A percentile compares a stretch with the other conserved stretches of the same genome.
These are phyloP conservation scores for Pouteria campechiana DNA, from an alignment of 179 eudicot species.

Conservation along the genomic window DNA sequence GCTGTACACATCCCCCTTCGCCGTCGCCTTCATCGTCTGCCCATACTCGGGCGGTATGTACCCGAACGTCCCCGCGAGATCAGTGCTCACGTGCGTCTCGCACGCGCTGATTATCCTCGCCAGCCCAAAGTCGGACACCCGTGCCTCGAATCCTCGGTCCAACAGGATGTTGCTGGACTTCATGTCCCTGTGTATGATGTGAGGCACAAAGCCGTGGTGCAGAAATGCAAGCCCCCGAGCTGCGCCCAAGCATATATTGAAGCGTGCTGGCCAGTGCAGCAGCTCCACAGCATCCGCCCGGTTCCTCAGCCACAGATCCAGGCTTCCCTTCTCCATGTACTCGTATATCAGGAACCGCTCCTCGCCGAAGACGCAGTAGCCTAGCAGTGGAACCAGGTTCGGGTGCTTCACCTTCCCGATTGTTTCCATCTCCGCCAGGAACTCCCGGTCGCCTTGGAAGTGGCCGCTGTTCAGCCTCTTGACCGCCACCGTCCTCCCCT, in stretches of 20 bases:
- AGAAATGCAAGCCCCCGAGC: slow-evolving; percentile 87
- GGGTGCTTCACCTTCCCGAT: slow-evolving; percentile 81
- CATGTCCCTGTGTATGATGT: slow-evolving; percentile 83
- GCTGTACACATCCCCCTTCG: slow-evolving; percentile 81
- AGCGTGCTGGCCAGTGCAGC: slow-evolving; percentile 87
- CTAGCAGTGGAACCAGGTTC: slow-evolving; percentile 67
- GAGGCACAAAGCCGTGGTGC: slow-evolving; percentile 89
- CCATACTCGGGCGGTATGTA: slow-evolving; percentile 96
- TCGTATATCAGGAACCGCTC: slow-evolving; percentile 80
- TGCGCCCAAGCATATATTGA: slow-evolving; percentile 76
- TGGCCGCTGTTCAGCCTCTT: slow-evolving; percentile 78
- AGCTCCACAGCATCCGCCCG: slow-evolving; percentile 60
- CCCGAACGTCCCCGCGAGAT: slow-evolving; percentile 83
- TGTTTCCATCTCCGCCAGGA: slow-evolving; percentile 88
- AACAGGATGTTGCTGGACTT: slow-evolving; percentile 86
- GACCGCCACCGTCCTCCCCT: slow-evolving; percentile 62
- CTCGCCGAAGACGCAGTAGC: slow-evolving; percentile 65
- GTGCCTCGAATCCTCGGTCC: slow-evolving; percentile 62
- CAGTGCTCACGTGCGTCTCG: slow-evolving; percentile 83
- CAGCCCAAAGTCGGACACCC: slow-evolving; percentile 86
- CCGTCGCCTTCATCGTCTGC: slow-evolving; percentile 76
- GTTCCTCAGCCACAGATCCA: slow-evolving; percentile 81
- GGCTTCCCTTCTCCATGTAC: slow-evolving; percentile 96
- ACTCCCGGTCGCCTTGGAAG: slow-evolving; percentile 66
- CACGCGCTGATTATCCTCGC: slow-evolving; percentile 88